phyloP scores from a whole-genome alignment of 331 rosid genomes.

The Quercus lobata region DNA sequence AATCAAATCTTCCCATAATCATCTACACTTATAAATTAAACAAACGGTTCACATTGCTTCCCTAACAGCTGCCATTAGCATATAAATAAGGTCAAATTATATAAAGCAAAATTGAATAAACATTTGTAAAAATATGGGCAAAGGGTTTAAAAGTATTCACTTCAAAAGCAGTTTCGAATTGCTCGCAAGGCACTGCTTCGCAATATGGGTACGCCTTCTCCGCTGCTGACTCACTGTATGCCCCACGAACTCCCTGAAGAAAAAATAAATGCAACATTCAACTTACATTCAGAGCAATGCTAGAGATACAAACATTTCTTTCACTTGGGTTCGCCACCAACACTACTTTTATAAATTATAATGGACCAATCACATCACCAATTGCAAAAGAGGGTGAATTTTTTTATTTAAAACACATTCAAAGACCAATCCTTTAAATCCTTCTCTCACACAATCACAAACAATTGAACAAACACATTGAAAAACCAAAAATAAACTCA shows the following conservation, averaged over 20 bases:
- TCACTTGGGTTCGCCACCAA: too few species aligned
- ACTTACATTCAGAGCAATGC: neutral
- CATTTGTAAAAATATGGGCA: neutral
- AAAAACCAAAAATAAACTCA: neutral
- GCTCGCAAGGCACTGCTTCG: conserved; percentile 94
- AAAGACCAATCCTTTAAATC: too few species aligned
- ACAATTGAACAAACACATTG: neutral
- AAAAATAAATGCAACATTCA: neutral
- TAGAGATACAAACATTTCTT: too few species aligned
- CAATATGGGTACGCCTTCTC: conserved; percentile 94
- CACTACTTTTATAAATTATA: too few species aligned
- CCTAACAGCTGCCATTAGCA: too few species aligned
- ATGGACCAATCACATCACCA: too few species aligned
- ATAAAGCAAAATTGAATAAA: neutral
- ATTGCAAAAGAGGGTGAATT: too few species aligned
- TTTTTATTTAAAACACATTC: too few species aligned
- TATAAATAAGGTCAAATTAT: neutral
- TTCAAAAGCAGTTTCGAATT: conserved; percentile 87
- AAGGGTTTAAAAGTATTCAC: conserved; percentile 29
- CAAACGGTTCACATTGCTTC: too few species aligned
- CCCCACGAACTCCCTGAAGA: conserved; percentile 87
- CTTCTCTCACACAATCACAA: neutral
- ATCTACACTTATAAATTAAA: too few species aligned
- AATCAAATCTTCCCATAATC: too few species aligned
- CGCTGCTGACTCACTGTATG: conserved; percentile 91